Evolutionary conservation across 805 yeast species (phyloP), one percentile per base, ranked within the genome.

Genomic region (Ogataea zsoltii): DNA sequence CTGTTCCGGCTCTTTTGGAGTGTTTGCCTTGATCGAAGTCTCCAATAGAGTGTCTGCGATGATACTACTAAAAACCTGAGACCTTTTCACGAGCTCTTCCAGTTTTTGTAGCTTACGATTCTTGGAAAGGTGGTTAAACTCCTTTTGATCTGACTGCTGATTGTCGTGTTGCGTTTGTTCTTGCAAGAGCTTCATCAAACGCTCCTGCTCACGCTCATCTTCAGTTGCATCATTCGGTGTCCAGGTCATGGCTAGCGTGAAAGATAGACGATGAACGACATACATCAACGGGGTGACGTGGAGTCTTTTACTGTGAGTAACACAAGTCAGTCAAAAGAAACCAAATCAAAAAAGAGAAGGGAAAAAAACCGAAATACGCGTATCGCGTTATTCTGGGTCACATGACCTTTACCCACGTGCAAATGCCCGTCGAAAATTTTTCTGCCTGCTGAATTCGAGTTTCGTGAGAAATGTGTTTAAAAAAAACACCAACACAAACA

Each of bases 61-160:
- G 53, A 92, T 88, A 50, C 83, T 79, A 1, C 97, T 85, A 65
- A 88, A 92, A 2, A 91, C 79, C 60, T 89, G 91, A 14, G 97
- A 88, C 59, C 88, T 84, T 56, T 86, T 85, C n/a, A 92, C 89
- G 51, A 92, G 72, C 30, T 80, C 82, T 46, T 87, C 78, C 43
- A 92, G 69, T 44, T 88, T 75, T 43, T 77, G 75, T 35, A 89
- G 68, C 57, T 88, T 88, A 36, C 70, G 67, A 32, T 81, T 79
- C n/a, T 69, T 68, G 2, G 79, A 71, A 15, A 77, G 65, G 7
- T 64, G 63, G 44, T 80, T 64, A 56, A 77, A 76, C 48, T 61
- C 61, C n/a, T 51, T 34, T 49, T 71, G 74, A 38, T 69, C 76
- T 29, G 61, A 58, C 17, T 58, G 51, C 4, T 50, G 41, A 36